Evolutionary conservation across 208 protist genomes (phyloP).

Genomic region (Crithidia expoeki): DNA sequence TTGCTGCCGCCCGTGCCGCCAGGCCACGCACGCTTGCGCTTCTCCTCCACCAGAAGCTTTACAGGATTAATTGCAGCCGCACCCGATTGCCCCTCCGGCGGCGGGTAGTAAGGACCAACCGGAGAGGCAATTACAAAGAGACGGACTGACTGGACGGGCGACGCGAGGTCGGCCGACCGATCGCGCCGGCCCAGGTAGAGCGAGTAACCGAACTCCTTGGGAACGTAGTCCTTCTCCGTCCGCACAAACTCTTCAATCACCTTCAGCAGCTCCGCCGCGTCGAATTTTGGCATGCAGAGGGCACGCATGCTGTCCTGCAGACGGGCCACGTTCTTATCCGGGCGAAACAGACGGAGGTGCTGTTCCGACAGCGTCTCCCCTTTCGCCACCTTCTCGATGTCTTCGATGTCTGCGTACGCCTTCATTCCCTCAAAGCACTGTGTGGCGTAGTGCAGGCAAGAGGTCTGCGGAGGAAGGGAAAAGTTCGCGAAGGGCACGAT

Average conservation of each 20-base stretch:
- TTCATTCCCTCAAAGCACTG: conserved; percentile 99
- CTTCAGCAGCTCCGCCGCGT: conserved; percentile 89
- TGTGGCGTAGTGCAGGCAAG: conserved; percentile 95
- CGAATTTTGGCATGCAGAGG: conserved; percentile 94
- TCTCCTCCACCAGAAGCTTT: conserved; percentile 89
- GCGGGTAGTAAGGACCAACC: conserved; percentile 97
- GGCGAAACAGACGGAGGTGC: conserved; percentile 95
- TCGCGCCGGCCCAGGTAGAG: conserved; percentile 98
- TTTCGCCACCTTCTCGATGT: conserved; percentile 52
- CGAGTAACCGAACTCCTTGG: conserved; percentile 94
- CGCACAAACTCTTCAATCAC: conserved; percentile 93
- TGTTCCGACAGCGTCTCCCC: conserved; percentile 39
- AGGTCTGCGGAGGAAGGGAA: conserved; percentile 85
- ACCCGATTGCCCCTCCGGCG: conserved; percentile 26
- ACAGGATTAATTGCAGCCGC: conserved; percentile 84
- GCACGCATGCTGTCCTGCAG: conserved; percentile 86
- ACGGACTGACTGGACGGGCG: conserved; percentile 44
- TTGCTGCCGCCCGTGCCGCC: conserved; percentile 96
- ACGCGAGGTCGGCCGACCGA: conserved; percentile 83
- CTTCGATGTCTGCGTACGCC: conserved; percentile 91
- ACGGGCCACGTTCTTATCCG: conserved; percentile 95
- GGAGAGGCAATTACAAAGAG: conserved; percentile 97
- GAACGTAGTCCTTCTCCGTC: conserved; percentile 94
- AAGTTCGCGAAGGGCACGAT: conserved; percentile 77
- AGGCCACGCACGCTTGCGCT: conserved; percentile 94